phyloP scores from a whole-genome alignment of 805 yeast genomes.

The Suhomyces tanzawaensis region DNA sequence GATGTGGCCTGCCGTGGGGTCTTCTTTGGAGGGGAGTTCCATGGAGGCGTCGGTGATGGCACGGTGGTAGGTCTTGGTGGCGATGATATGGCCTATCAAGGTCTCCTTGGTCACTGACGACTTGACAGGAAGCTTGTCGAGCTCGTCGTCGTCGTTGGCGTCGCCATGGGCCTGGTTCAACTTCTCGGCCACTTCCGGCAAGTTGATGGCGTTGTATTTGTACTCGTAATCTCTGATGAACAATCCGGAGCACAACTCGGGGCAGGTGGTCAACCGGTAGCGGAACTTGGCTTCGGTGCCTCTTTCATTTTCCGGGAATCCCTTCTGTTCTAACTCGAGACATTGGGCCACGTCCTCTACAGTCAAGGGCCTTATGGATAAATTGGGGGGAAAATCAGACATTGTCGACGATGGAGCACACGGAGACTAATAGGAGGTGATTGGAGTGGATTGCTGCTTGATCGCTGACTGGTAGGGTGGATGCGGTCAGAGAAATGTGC shows the following conservation, averaged over 20 bases:
- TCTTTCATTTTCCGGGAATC: constrained; percentile 72
- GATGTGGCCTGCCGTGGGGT: constrained; percentile 55
- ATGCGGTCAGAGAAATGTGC: not conserved
- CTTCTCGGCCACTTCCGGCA: constrained; percentile 39
- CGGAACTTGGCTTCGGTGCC: constrained; percentile 57
- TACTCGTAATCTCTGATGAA: constrained; percentile 68
- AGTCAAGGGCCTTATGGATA: constrained; percentile 66
- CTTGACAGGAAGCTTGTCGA: constrained; percentile 42
- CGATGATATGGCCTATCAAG: constrained; percentile 77
- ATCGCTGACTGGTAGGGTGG: not conserved
- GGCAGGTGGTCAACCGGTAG: constrained; percentile 78
- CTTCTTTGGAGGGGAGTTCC: constrained; percentile 49
- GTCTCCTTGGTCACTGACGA: constrained; percentile 56
- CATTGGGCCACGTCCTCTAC: constrained; percentile 68
- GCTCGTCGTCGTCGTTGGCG: constrained; percentile 21
- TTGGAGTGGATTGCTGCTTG: not conserved
- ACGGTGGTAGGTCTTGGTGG: constrained; percentile 61
- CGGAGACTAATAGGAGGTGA: not conserved
- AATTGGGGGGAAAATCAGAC: constrained; percentile 47
- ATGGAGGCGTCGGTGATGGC: constrained; percentile 57
- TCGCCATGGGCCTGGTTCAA: constrained; percentile 29
- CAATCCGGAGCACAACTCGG: constrained; percentile 87
- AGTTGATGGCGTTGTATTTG: constrained; percentile 41
- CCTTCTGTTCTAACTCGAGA: constrained; percentile 56
- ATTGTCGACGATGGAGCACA: constrained; percentile 13